A percentile compares a stretch with the other conserved stretches of the same genome.
Evolutionary conservation across 2,329 filamentous ascomycete genomes (phyloP).

Genomic region (Thielaviopsis ethacetica): DNA sequence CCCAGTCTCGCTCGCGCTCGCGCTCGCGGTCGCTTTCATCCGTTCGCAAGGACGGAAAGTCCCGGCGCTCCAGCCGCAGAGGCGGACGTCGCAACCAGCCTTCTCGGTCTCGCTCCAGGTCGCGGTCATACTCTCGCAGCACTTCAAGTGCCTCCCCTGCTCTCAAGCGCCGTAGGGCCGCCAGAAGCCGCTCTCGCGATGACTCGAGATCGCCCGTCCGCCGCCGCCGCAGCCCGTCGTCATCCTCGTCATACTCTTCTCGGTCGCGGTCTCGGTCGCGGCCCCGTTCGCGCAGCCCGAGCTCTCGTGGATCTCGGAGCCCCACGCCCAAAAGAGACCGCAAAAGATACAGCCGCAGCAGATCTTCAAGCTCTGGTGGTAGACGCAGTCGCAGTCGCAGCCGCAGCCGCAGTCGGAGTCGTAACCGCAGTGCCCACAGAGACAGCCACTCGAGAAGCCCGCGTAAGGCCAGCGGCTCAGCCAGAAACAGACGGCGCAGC

Average conservation of each 20-base stretch:
- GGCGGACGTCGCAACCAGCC: no score
- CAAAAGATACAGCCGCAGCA: constrained; percentile 7
- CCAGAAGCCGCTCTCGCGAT: constrained; percentile 1
- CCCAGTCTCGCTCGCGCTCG: constrained; percentile 16
- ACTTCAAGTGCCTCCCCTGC: constrained; percentile 8
- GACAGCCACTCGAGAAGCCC: constrained; percentile 5
- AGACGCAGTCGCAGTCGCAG: constrained; percentile 14
- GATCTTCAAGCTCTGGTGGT: background rate
- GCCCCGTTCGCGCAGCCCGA: constrained; percentile 13
- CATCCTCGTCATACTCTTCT: background rate
- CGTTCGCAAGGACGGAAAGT: no score
- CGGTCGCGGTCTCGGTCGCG: constrained; percentile 4
- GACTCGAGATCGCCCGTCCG: background rate
- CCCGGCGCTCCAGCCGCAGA: no score
- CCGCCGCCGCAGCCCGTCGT: constrained; percentile 3
- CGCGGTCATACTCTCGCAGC: constrained; percentile 13
- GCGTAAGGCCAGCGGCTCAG: constrained; percentile 2
- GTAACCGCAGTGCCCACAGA: background rate
- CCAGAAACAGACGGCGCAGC: constrained; percentile 8
- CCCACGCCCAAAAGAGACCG: constrained; percentile 3
- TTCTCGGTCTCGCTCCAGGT: no score
- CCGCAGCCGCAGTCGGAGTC: constrained; percentile 10
- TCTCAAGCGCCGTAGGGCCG: constrained; percentile 8
- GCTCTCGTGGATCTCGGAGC: constrained; percentile 4
- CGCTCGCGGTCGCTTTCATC: constrained; percentile 13